Percentiles rank a stretch among this genome's conserved stretches.
Evolutionary conservation across 2,329 filamentous ascomycete genomes (phyloP).

Genomic region (Colletotrichum siamense): DNA sequence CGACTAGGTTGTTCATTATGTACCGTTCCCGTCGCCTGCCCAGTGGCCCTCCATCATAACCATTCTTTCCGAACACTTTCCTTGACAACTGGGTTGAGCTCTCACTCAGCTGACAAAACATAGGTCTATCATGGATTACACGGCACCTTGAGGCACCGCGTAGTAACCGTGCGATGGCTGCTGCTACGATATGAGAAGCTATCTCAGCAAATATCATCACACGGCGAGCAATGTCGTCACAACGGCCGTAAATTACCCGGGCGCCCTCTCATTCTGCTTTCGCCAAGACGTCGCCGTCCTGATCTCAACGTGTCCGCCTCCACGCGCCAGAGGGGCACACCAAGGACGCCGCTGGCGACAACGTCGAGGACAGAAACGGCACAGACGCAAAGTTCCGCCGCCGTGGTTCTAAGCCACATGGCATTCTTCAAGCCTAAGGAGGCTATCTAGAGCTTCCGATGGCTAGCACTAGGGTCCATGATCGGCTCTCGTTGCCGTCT

Average conservation of each 20-base stretch:
- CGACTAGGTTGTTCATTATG: not conserved
- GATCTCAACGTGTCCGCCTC: not conserved
- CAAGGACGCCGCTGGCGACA: not conserved
- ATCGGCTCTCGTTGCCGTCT: not conserved
- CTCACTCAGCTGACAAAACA: not conserved
- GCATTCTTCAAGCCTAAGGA: not conserved
- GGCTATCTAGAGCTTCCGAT: not conserved
- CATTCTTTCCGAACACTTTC: not conserved
- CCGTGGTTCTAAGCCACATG: not conserved
- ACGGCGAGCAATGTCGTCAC: not conserved
- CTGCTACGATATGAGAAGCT: not conserved
- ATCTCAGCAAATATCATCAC: not conserved
- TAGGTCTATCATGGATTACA: not conserved
- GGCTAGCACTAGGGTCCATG: not conserved
- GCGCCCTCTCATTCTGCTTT: not conserved
- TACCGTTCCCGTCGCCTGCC: not conserved
- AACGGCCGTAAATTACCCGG: not conserved
- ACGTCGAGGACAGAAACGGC: not conserved
- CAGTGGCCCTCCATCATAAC: not conserved
- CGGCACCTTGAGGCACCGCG: not conserved
- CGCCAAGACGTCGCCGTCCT: not conserved
- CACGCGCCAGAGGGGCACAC: not conserved
- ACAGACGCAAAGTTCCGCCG: not conserved
- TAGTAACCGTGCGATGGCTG: not conserved
- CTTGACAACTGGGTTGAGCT: not conserved